Base-by-base conservation (phyloP, 2,329 filamentous ascomycete species). In the Tolypocladium album region DNA sequence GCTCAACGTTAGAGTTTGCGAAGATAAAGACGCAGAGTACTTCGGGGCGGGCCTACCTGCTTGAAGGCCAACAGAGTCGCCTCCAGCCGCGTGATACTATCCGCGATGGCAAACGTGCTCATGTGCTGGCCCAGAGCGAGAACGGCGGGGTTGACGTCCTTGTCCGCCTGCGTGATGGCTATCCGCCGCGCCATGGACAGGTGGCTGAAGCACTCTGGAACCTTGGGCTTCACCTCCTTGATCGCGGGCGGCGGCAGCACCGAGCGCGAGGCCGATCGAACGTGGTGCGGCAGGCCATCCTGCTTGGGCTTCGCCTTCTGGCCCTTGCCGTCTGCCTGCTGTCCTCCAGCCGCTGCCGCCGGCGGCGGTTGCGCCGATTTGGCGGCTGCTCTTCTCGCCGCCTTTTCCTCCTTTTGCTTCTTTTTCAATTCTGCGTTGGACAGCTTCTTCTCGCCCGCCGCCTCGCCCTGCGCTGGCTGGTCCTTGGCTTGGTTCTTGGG, bases 51-150 rank as follows among this genome's bases (percentile, higher is more conserved):
- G 9, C 36, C 3, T 72, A 92, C 91, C 78, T 88, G 86, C 72
- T 96, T 95, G 71, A 99, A 96, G 1, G 90, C 92, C 64, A 94
- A 76, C 55, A 99, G 78, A 67, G 92, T 97, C 39, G 90, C 89
- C 64, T 96, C 88, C 67, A 95, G 87, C 64, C 94, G 84, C 53
- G 91, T 89, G 72, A 89, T 95, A 70, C 91, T 96, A 65, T 96
- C 94, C 68, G 89, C 92, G 61, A 99, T 86, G 43, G 87, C 83
- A 74, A 97, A 97, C 62, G 87, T 87, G 67, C 88, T 89, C 82
- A 97, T 92, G 74, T 97, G 90, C 71, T 97, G 84, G 11, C 93
- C 94, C 55, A 97, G 78, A 1, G 89, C 86, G 64, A 97, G 78
- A 2, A 99, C 86, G 1, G 89, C 86, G 3, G 92, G 92, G 71